Base-by-base conservation (phyloP, 2,329 filamentous ascomycete species). In the Stachybotrys elegans region DNA sequence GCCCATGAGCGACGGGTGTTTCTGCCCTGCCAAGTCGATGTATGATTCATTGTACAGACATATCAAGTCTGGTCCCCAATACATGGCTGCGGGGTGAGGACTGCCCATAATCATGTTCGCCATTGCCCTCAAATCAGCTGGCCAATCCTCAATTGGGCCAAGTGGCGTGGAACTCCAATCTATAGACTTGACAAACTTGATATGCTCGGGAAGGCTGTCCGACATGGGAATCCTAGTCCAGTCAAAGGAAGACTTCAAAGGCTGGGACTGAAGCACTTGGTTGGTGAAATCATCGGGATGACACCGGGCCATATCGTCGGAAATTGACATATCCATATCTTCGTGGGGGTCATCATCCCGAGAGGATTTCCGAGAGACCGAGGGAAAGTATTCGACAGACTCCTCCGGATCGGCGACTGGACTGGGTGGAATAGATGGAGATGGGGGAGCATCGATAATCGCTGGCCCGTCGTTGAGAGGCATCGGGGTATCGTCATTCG, bases 71-170 rank as follows among this genome's bases (percentile, higher is more conserved):
- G 74, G 70, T 0, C 87, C 87, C 87, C 88, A 92, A 60, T 91
- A 92, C 73, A 90, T 80, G 7, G 84, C 83, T 5, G 83, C 80
- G 2, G 85, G 84, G 56, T 89, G 81, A 11, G 86, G 86, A 46
- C 79, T 85, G 13, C 79, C 84, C 86, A 93, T 90, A 53, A 94
- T 81, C 35, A 92, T 66, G 60, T 91, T 92, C 40, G 86, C 84
- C 82, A 91, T 88, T 49, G 81, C 79, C 43, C 88, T 77, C 40
- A 93, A 66, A 53, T 90, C 85, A 22, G 78, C 67, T 1, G 76
- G 69, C 87, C 88, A 94, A 39, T 72, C 67, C 49, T 87, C 83
- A 17, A 93, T 88, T 0, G 87, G 84, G 0, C 88, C 88, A 2
- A 93, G 69, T 4, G 82, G 69, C 2, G 88, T 93, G 0, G 76